A percentile compares a stretch with the other conserved stretches of the same genome.
Conservation (phyloP, 2,329 filamentous ascomycete genomes). For the Graphilbum ipis-grandicollis region DNA sequence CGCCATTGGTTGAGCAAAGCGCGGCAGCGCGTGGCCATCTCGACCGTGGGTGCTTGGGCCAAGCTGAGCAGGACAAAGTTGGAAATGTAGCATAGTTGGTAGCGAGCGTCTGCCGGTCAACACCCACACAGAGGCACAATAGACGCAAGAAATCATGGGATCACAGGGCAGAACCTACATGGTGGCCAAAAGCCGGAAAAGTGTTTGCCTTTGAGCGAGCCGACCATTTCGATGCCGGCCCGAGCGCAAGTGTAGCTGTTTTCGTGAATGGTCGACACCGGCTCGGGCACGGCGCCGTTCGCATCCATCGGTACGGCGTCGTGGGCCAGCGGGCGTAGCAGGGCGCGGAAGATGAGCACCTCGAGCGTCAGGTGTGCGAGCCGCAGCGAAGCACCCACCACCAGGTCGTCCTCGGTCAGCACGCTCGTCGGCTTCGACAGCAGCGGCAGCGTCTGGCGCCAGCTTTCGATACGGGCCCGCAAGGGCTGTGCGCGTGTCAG, state of each 20-base stretch:
- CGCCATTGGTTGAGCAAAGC: conserved; percentile 10
- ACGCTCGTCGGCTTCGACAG: conserved; percentile 9
- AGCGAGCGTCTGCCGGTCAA: conserved; percentile 9
- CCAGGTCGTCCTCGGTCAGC: conserved; percentile 11
- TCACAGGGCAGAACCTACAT: conserved; percentile 10
- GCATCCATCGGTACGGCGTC: conserved; percentile 1
- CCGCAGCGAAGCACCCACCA: conserved; percentile 9
- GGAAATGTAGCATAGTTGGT: conserved; percentile 12
- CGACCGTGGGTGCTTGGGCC: conserved; percentile 9
- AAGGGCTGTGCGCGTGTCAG: conserved; percentile 11
- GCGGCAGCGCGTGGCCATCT: conserved; percentile 8
- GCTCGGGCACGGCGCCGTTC: conserved; percentile 7
- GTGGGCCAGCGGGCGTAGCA: conserved; percentile 10
- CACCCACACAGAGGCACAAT: neutral
- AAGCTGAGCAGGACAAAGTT: conserved; percentile 12
- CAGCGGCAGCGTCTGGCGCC: conserved; percentile 12
- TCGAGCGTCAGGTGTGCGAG: conserved; percentile 12
- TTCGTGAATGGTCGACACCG: conserved; percentile 12
- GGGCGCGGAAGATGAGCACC: conserved; percentile 12
- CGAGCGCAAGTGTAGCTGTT: conserved; percentile 11
- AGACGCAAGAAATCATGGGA: neutral
- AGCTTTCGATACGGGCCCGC: conserved; percentile 11
- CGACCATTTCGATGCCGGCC: conserved; percentile 10
- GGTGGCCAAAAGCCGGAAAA: conserved; percentile 12
- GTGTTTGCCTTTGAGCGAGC: conserved; percentile 9